Conservation (phyloP, 2,329 filamentous ascomycete genomes). For the Aspergillus piperis region DNA sequence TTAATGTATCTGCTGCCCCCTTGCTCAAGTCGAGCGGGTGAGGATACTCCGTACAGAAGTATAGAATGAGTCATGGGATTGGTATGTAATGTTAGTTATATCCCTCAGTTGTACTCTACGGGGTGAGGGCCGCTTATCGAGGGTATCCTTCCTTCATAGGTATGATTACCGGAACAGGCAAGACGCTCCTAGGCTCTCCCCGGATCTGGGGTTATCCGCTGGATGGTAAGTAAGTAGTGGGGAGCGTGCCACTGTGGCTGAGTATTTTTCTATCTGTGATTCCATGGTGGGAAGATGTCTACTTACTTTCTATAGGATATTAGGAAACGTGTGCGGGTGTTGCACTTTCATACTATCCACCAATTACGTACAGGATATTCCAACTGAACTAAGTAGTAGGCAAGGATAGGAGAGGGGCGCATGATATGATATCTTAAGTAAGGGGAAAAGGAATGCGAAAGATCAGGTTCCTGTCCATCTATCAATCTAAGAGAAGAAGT, state of each 20-base stretch:
- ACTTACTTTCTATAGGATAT: background rate
- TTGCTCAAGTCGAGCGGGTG: background rate
- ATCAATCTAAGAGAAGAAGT: no score
- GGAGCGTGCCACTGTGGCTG: no score
- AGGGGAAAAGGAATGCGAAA: background rate
- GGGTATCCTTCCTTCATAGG: no score
- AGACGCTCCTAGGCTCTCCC: background rate
- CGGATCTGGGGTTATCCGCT: background rate
- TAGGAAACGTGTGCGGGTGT: background rate
- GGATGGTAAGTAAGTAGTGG: background rate
- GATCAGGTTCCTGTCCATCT: no score
- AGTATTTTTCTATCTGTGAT: no score
- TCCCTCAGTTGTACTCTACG: no score
- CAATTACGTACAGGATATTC: background rate
- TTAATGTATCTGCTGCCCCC: background rate
- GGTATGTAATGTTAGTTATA: no score
- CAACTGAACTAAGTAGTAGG: no score
- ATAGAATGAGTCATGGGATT: no score
- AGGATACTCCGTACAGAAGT: no score
- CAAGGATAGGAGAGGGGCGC: background rate
- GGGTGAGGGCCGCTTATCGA: no score
- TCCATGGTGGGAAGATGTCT: no score
- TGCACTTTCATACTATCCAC: background rate
- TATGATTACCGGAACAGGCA: background rate
- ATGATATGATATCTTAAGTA: background rate